Conservation (phyloP, 495 filamentous ascomycete genomes). For the Pyronema omphalodes region DNA sequence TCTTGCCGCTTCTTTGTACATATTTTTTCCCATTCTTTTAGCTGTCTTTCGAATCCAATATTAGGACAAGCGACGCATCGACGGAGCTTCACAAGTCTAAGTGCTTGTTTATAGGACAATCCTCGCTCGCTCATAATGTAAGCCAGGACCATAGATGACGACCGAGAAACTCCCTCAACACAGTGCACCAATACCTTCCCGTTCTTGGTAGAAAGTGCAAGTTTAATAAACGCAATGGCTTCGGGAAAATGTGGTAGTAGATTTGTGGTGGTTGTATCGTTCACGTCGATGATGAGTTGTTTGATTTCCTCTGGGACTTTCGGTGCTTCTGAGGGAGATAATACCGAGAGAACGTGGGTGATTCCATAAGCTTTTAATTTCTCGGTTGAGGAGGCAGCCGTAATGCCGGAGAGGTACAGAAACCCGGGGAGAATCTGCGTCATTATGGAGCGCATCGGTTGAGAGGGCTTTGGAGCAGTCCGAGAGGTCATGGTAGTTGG, state of each 20-base stretch:
- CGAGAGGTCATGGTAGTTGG: not conserved
- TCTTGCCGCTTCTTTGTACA: not conserved
- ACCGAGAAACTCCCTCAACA: conserved; percentile 1
- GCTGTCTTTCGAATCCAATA: not conserved
- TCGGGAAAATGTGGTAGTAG: not conserved
- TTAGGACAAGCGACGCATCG: not conserved
- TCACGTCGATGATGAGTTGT: not conserved
- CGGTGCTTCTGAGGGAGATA: not conserved
- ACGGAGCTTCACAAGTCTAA: not conserved
- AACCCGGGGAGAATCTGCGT: not conserved
- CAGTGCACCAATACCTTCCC: not conserved
- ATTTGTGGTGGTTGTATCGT: not conserved
- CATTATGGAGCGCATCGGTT: not conserved
- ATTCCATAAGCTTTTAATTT: not conserved
- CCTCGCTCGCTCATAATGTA: conserved; percentile 1
- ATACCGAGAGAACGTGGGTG: not conserved
- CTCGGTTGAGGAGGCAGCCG: not conserved
- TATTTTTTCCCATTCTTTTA: not conserved
- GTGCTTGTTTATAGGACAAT: not conserved
- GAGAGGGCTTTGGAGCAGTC: not conserved
- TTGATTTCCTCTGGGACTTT: not conserved
- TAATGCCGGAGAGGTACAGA: conserved; percentile 1
- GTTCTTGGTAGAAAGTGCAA: not conserved
- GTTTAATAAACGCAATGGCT: not conserved
- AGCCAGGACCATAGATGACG: not conserved